These are phyloP conservation scores for Camelina neglecta DNA, from an alignment of 345 rosid genomes.

Conservation along the genomic window DNA sequence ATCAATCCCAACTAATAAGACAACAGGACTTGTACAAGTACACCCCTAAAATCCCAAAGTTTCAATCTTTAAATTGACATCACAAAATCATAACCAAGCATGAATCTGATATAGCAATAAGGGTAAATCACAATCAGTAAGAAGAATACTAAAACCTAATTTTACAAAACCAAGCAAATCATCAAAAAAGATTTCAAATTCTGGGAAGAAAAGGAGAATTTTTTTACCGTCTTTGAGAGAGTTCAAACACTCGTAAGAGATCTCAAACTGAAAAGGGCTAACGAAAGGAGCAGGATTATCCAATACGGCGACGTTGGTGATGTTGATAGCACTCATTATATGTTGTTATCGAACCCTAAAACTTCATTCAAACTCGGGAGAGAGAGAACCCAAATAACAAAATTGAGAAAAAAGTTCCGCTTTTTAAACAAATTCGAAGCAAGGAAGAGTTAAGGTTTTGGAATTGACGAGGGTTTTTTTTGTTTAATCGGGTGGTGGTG, in stretches of 20 bases:
- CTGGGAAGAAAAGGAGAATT: neutral
- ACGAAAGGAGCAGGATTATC: constrained; percentile 91
- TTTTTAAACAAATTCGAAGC: neutral
- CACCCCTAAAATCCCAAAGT: neutral
- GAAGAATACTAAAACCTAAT: neutral
- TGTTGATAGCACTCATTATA: constrained; percentile 85
- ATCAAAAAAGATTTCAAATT: neutral
- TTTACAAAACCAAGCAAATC: neutral
- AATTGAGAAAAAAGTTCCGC: neutral
- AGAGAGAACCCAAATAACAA: neutral
- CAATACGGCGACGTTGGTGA: constrained; percentile 87
- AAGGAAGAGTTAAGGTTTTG: neutral
- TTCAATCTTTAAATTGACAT: neutral
- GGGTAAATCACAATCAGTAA: neutral
- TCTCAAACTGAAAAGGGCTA: constrained; percentile 94
- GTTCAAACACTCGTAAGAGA: constrained; percentile 93
- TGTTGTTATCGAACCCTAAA: constrained; percentile 42
- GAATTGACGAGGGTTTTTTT: neutral
- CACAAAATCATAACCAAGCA: neutral
- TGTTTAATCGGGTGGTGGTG: neutral
- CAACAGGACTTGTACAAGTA: neutral
- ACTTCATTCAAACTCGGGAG: constrained; percentile 37
- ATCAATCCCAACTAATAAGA: constrained; percentile 6
- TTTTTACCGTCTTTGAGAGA: constrained; percentile 90
- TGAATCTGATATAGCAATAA: neutral